Percentiles rank a stretch among this genome's conserved stretches.
These are phyloP conservation scores for Priceomyces carsonii DNA, from an alignment of 805 yeast species.

Conservation along the genomic window DNA sequence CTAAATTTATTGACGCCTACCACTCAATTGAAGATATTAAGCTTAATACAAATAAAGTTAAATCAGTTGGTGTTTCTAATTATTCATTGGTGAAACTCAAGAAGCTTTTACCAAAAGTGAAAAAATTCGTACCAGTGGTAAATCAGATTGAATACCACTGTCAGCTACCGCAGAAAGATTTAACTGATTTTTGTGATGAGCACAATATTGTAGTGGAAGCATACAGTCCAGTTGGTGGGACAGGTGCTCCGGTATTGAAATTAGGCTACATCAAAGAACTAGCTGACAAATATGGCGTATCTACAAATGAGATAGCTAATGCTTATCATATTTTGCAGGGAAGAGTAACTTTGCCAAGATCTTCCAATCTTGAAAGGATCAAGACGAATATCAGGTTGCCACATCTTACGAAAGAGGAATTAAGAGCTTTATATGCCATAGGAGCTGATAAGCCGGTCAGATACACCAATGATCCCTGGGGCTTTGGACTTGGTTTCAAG, in stretches of 20 bases:
- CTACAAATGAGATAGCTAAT: slow-evolving; percentile 56
- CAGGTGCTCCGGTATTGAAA: slow-evolving; percentile 63
- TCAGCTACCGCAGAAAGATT: slow-evolving; percentile 39
- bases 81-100: slow-evolving; percentile 28
- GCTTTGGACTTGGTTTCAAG: slow-evolving; percentile 35
- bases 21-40: slow-evolving; percentile 28
- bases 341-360: slow-evolving; percentile 65
- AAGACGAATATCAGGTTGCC: slow-evolving; percentile 36
- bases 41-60: slow-evolving; percentile 29
- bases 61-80: slow-evolving; percentile 39
- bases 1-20: slow-evolving; percentile 30
- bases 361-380: slow-evolving; percentile 67
- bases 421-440: slow-evolving; percentile 27
- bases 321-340: slow-evolving; percentile 66
- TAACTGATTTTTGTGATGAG: slow-evolving; percentile 37
- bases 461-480: slow-evolving; percentile 36
- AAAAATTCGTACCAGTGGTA: slow-evolving; percentile 27
- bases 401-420: slow-evolving; percentile 36
- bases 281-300: slow-evolving; percentile 55
- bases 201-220: slow-evolving; percentile 48
- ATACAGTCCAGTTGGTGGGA: slow-evolving; percentile 64
- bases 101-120: slow-evolving; percentile 23
- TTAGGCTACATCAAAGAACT: slow-evolving; percentile 50
- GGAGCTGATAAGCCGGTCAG: slow-evolving; percentile 33
- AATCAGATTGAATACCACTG: slow-evolving; percentile 40